phyloP scores from a whole-genome alignment of 345 rosid species.

The Hibiscus trionum region DNA sequence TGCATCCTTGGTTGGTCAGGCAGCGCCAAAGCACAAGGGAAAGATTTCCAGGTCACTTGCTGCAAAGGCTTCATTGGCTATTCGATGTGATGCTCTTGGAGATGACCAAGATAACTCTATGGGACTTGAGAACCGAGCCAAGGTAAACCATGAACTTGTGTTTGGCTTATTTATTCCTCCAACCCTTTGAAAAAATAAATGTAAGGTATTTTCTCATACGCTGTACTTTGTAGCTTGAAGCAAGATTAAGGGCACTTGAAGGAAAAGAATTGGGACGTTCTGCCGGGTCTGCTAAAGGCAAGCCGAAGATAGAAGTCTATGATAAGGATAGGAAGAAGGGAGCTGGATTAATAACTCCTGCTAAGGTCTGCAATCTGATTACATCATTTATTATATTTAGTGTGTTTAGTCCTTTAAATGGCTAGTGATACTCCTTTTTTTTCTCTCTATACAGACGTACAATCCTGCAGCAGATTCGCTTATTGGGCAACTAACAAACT shows the following conservation, averaged over 20 bases:
- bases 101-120: constrained; percentile 69
- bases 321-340: constrained; percentile 77
- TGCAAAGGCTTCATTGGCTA: constrained; percentile 71
- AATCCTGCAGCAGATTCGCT: constrained; percentile 70
- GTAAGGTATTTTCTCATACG: background rate
- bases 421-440: background rate
- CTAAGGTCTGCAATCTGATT: constrained; percentile 47
- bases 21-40: constrained; percentile 77
- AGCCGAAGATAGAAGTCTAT: constrained; percentile 80
- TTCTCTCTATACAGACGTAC: constrained; percentile 37
- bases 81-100: constrained; percentile 86
- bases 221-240: constrained; percentile 53
- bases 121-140: constrained; percentile 76
- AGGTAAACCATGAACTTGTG: constrained; percentile 9
- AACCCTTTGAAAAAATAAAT: background rate
- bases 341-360: constrained; percentile 64
- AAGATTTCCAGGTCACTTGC: constrained; percentile 86
- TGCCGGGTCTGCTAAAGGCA: constrained; percentile 85
- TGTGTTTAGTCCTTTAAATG: background rate
- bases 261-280: constrained; percentile 65
- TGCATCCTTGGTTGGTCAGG: constrained; percentile 89
- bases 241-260: constrained; percentile 70
- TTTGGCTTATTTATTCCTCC: background rate
- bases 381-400: background rate
- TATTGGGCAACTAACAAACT: constrained; percentile 31